Percentiles rank a stretch among this genome's conserved stretches.
These are phyloP conservation scores for Penicillium sp. DNA, from an alignment of 2,329 filamentous ascomycete genomes.

Conservation along the genomic window DNA sequence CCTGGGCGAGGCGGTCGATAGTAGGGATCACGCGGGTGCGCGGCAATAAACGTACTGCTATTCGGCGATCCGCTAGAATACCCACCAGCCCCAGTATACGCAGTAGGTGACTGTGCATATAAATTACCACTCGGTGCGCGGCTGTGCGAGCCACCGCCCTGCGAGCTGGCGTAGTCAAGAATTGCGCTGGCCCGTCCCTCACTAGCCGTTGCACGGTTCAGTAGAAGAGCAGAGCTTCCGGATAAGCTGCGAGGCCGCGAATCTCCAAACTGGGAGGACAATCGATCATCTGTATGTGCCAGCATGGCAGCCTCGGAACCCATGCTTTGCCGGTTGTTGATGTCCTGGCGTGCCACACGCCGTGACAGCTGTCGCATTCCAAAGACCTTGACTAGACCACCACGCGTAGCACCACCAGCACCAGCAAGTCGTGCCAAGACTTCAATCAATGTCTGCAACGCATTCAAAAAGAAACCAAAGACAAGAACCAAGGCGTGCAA, in stretches of 20 bases:
- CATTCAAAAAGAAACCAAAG: constrained; percentile 91
- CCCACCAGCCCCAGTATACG: constrained; percentile 68
- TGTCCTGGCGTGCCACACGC: constrained; percentile 66
- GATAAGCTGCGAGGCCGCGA: constrained; percentile 63
- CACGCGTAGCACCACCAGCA: constrained; percentile 74
- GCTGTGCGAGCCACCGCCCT: constrained; percentile 52
- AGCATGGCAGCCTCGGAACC: constrained; percentile 83
- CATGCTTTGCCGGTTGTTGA: constrained; percentile 77
- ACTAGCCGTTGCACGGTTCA: constrained; percentile 55
- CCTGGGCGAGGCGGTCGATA: constrained; percentile 81
- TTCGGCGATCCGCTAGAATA: constrained; percentile 47
- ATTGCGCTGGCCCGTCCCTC: constrained; percentile 55
- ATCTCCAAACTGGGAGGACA: constrained; percentile 59
- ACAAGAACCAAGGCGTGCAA: constrained; percentile 83
- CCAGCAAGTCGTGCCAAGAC: constrained; percentile 81
- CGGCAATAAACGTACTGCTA: constrained; percentile 49
- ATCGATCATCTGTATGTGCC: constrained; percentile 66
- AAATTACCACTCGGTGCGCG: constrained; percentile 63
- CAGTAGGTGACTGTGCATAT: constrained; percentile 73
- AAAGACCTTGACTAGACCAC: constrained; percentile 85
- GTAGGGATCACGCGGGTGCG: constrained; percentile 72
- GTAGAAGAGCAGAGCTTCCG: constrained; percentile 63
- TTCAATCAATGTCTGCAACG: constrained; percentile 86
- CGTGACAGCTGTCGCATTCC: constrained; percentile 86
- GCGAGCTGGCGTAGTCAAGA: constrained; percentile 57